Base-by-base conservation (phyloP, 1,284 basidiomycete genomes). In the Phenoliferia sp. region DNA sequence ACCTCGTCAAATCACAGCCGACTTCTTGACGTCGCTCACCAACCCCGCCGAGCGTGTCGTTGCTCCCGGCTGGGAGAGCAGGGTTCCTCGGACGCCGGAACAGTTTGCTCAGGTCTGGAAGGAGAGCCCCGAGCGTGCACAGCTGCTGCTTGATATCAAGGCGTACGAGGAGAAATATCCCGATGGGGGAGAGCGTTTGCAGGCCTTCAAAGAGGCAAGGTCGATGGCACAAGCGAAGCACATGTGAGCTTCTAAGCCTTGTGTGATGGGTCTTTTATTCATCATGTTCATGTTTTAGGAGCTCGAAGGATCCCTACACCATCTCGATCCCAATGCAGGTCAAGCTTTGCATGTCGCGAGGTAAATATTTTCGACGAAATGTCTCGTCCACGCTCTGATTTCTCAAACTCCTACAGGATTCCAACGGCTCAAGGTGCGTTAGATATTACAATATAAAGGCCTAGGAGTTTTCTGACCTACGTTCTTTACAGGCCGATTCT, bases 1-100 rank as follows among this genome's bases (percentile, higher is more conserved):
- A 3, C 84, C 88, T 44, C 87, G 89, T 57, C 90, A 92, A 79
- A 89, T 86, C 0, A 87, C 86, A 0, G 83, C 81, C 77, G 81
- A 82, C 68, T 81, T 74, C 68, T 75, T 81, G 56, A 80, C 80
- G 5, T 76, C 75, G n/a, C 48, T 52, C 48, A 52, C 48, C 22
- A 52, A 52, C 48, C 48, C 48, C 5, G 19, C 48, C 5, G 48
- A 52, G 48, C 48, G 48, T 7, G 48, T n/a, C 22, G 48, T 52
- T 22, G 48, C 48, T 9, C 48, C 48, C 17, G 48, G 48, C 22
- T 52, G 48, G 48, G 48, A 52, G 48, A 7, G 19, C 48, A 52
- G 35, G 34, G 61, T 62, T 5, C 61, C 48, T 26, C 22, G 48
- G 48, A 52, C 48, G 9, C 48, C 48, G 55, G 22, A 56, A 26